These are phyloP conservation scores for Lentinula novae-zelandiae DNA, from an alignment of 1,284 basidiomycete genomes.

Conservation along the genomic window DNA sequence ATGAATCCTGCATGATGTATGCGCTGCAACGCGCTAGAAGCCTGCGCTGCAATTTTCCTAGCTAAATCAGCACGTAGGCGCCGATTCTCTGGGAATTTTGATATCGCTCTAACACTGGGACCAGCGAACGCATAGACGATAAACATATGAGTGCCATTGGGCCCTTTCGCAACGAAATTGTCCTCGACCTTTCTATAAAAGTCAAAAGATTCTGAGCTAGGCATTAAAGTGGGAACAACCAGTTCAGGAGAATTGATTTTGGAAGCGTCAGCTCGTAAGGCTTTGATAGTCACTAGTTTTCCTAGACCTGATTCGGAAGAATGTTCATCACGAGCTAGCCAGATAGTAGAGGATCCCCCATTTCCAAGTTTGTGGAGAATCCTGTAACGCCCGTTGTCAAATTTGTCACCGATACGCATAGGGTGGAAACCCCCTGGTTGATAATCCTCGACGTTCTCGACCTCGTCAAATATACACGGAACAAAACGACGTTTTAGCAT, in stretches of 20 bases:
- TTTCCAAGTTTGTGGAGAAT: slow-evolving; percentile 37
- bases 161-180: slow-evolving; percentile 28
- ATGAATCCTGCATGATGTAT: slow-evolving; percentile 30
- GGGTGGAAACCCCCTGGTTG: slow-evolving; percentile 33
- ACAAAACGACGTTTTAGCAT: background rate
- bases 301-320: slow-evolving; percentile 5
- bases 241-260: slow-evolving; percentile 21
- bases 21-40: slow-evolving; percentile 20
- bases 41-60: slow-evolving; percentile 28
- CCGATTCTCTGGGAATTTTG: slow-evolving; percentile 26
- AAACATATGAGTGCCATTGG: slow-evolving; percentile 30
- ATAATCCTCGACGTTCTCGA: slow-evolving; percentile 30
- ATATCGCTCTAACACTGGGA: slow-evolving; percentile 29
- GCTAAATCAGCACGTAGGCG: slow-evolving; percentile 27
- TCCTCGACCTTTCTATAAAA: slow-evolving; percentile 22
- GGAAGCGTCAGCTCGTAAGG: slow-evolving; percentile 28
- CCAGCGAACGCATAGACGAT: slow-evolving; percentile 29
- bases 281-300: slow-evolving; percentile 31
- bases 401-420: slow-evolving; percentile 29
- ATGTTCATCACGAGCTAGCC: slow-evolving; percentile 33
- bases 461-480: too few relatives aligned
- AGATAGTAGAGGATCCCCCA: slow-evolving; percentile 36
- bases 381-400: slow-evolving; percentile 28
- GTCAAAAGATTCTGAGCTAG: background rate
- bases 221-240: slow-evolving; percentile 17